phyloP scores from a whole-genome alignment of 768 basidiomycete species.

The Agrocybe pediades region DNA sequence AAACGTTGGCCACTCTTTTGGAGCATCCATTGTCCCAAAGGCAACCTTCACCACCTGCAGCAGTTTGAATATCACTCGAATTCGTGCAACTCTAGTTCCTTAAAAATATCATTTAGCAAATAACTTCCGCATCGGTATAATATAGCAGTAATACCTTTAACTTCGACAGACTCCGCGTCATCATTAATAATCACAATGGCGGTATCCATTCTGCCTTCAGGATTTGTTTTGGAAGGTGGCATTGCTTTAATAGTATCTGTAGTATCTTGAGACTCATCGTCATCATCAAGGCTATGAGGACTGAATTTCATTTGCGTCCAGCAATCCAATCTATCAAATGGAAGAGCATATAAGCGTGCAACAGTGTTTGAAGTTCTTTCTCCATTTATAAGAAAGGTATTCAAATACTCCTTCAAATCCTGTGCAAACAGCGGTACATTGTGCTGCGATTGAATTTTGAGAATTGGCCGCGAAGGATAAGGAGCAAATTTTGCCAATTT shows the following conservation, averaged over 20 bases:
- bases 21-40: background rate
- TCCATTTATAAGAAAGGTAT: constrained; percentile 16
- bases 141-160: too few species aligned
- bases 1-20: constrained; percentile 11
- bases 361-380: background rate
- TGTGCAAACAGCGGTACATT: constrained; percentile 22
- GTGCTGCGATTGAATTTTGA: constrained; percentile 8
- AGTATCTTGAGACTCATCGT: constrained; percentile 1
- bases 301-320: constrained; percentile 22
- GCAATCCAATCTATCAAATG: constrained; percentile 19
- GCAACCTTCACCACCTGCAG: constrained; percentile 8
- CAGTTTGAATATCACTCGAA: constrained; percentile 24
- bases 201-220: constrained; percentile 22
- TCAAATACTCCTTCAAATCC: constrained; percentile 24
- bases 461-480: constrained; percentile 15
- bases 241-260: constrained; percentile 18
- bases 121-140: too few species aligned
- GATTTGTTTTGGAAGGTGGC: constrained; percentile 1
- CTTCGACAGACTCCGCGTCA: constrained; percentile 18
- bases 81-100: constrained; percentile 21
- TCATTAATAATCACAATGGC: constrained; percentile 15
- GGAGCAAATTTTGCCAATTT: constrained; percentile 7
- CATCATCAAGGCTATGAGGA: constrained; percentile 17
- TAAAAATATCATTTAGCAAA: background rate
- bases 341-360: constrained; percentile 2